Conservation (phyloP, 805 yeast genomes). For the Wickerhamiella occidentalis region DNA sequence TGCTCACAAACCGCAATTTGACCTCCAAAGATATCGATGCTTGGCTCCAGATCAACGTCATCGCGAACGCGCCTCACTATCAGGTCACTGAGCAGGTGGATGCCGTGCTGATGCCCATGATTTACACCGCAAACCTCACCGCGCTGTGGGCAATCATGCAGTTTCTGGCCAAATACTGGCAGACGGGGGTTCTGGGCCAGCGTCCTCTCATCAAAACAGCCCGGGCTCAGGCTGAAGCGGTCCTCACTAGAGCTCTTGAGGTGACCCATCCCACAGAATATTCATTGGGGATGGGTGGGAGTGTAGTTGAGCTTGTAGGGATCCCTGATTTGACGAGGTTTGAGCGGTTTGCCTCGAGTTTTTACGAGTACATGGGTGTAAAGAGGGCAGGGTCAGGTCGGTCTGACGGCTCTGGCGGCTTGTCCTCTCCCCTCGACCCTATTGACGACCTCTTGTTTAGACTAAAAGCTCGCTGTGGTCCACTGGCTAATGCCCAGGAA, state of each 20-base stretch:
- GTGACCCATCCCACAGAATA: constrained; percentile 20
- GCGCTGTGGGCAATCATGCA: constrained; percentile 22
- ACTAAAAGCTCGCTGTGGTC: constrained; percentile 22
- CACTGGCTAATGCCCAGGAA: constrained; percentile 19
- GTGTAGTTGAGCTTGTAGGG: constrained; percentile 21
- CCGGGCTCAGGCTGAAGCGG: constrained; percentile 18
- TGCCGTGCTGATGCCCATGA: constrained; percentile 18
- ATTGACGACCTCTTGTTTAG: constrained; percentile 23
- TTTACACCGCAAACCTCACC: constrained; percentile 18
- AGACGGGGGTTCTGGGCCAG: constrained; percentile 19
- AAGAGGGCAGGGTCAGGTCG: background rate
- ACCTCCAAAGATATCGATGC: constrained; percentile 18
- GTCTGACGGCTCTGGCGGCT: no score
- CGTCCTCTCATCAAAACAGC: constrained; percentile 20
- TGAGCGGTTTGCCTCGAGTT: constrained; percentile 18
- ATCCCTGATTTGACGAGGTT: constrained; percentile 21
- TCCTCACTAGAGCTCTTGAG: constrained; percentile 21
- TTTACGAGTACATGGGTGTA: constrained; percentile 18
- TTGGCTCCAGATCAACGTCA: constrained; percentile 18
- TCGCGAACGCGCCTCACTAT: constrained; percentile 12
- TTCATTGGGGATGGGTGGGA: constrained; percentile 12
- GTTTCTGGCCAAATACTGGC: constrained; percentile 22
- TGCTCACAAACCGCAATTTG: constrained; percentile 17
- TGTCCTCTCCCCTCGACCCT: constrained; percentile 11
- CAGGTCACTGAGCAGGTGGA: constrained; percentile 16